A percentile compares a stretch with the other conserved stretches of the same genome.
Conservation (phyloP, 2,329 filamentous ascomycete species). For the Colletotrichum liaoningense region DNA sequence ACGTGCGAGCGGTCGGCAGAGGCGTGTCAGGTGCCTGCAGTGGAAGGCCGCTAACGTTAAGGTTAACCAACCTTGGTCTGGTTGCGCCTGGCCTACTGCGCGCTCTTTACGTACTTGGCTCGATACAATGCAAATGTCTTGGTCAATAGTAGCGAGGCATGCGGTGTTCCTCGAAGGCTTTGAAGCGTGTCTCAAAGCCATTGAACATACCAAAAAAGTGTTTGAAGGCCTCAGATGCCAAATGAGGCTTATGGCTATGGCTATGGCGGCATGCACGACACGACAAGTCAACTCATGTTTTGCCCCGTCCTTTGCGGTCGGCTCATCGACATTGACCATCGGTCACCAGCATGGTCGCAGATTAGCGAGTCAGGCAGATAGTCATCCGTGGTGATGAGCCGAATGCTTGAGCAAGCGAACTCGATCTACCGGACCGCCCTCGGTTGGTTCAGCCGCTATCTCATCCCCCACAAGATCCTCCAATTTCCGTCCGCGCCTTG, state of each 20-base stretch:
- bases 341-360: slow-evolving; percentile 3
- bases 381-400: slow-evolving; percentile 20
- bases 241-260: neutral
- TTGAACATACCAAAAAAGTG: neutral
- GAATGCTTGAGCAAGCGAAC: slow-evolving; percentile 8
- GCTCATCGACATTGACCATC: neutral
- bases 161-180: neutral
- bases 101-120: slow-evolving; percentile 1
- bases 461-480: slow-evolving; percentile 30
- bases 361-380: slow-evolving; percentile 29
- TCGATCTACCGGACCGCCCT: slow-evolving; percentile 25
- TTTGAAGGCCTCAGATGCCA: slow-evolving; percentile 5
- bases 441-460: slow-evolving; percentile 10
- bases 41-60: slow-evolving; percentile 33
- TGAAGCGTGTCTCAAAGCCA: neutral
- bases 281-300: slow-evolving; percentile 23
- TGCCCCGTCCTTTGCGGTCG: neutral
- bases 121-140: neutral
- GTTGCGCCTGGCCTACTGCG: slow-evolving; percentile 22
- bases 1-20: slow-evolving; percentile 33
- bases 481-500: slow-evolving; percentile 29
- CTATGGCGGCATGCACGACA: slow-evolving; percentile 20
- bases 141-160: neutral
- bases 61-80: slow-evolving; percentile 34
- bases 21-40: slow-evolving; percentile 35